Percentiles rank a stretch among this genome's conserved stretches.
Evolutionary conservation across 2,329 filamentous ascomycete species (phyloP).

Genomic region (Aphanoascus verrucosus): DNA sequence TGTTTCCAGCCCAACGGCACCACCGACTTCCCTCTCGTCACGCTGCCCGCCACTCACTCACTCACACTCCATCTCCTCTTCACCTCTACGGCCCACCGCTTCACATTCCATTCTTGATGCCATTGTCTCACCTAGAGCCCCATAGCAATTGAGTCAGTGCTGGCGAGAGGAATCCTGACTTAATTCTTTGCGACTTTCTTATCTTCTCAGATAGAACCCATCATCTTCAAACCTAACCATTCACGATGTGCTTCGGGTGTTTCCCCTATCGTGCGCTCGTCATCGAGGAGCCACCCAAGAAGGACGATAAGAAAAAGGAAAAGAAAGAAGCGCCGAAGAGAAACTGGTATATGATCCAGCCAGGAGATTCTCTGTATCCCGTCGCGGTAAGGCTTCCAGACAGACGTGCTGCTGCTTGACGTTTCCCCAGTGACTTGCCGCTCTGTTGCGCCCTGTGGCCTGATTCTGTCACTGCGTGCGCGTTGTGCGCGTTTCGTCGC

Average conservation of each 20-base stretch:
- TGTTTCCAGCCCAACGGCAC: not conserved
- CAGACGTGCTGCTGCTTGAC: not conserved
- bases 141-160: not conserved
- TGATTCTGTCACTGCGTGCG: not conserved
- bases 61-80: not conserved
- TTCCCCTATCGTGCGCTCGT: constrained; percentile 14
- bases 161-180: too few relatives aligned
- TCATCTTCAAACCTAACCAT: not conserved
- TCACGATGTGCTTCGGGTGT: constrained; percentile 16
- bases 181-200: not conserved
- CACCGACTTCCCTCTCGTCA: not conserved
- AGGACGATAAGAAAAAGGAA: constrained; percentile 6
- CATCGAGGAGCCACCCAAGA: constrained; percentile 16
- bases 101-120: not conserved
- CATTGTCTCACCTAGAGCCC: constrained; percentile 1
- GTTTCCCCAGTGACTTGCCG: not conserved
- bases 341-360: constrained; percentile 15
- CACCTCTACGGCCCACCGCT: not conserved
- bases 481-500: not conserved
- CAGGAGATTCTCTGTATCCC: constrained; percentile 15
- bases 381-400: constrained; percentile 10
- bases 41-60: not conserved
- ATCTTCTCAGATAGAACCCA: not conserved
- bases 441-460: not conserved
- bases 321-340: constrained; percentile 12